phyloP scores from a whole-genome alignment of 108 stramenopile genomes.

The Epithemia pelagica region DNA sequence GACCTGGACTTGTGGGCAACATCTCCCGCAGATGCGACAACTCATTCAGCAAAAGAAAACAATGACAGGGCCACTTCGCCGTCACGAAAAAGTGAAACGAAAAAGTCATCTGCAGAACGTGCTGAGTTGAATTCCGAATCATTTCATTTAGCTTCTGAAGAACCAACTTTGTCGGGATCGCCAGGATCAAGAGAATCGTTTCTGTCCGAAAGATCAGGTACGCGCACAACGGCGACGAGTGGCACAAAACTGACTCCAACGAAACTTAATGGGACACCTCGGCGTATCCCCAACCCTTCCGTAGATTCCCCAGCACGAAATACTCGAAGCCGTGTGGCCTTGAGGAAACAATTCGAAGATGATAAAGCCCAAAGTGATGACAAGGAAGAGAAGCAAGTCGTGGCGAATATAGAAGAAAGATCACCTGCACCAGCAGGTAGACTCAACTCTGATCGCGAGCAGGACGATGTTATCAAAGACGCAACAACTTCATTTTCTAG shows the following conservation, averaged over 20 bases:
- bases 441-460: slow-evolving; percentile 14
- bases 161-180: too few relatives aligned
- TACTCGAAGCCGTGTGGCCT: slow-evolving; percentile 26
- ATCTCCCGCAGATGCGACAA: too few relatives aligned
- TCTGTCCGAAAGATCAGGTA: neutral
- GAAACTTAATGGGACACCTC: slow-evolving; percentile 23
- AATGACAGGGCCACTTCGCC: too few relatives aligned
- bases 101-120: neutral
- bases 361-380: neutral
- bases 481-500: slow-evolving; percentile 15
- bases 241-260: slow-evolving; percentile 22
- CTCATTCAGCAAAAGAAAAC: too few relatives aligned
- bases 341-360: neutral
- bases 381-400: neutral
- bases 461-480: slow-evolving; percentile 28
- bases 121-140: too few relatives aligned
- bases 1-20: neutral
- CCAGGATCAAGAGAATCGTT: too few relatives aligned
- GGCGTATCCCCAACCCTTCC: slow-evolving; percentile 28
- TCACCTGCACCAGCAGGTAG: too few relatives aligned
- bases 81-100: too few relatives aligned
- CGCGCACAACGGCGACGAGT: neutral
- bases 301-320: slow-evolving; percentile 59
- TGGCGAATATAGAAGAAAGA: neutral
- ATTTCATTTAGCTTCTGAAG: too few relatives aligned